These are phyloP conservation scores for Flaveria bidentis DNA, from an alignment of 129 eudicot genomes.

Conservation along the genomic window DNA sequence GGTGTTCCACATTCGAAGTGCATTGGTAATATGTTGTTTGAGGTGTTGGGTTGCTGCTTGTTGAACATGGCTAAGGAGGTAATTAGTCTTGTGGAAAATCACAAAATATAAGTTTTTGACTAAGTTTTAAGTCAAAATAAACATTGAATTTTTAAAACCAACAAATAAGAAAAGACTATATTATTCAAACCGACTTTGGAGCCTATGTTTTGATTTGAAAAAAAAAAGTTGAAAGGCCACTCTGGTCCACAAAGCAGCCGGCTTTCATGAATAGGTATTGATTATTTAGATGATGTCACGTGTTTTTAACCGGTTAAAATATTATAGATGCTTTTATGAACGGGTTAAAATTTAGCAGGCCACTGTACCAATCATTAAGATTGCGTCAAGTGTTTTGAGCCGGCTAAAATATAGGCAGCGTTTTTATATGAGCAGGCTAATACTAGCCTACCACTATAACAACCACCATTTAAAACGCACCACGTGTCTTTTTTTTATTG, in stretches of 20 bases:
- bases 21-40: slow-evolving; percentile 36
- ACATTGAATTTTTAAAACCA: too few relatives aligned
- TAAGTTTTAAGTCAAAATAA: too few relatives aligned
- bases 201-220: too few relatives aligned
- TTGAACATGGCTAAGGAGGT: slow-evolving; percentile 44
- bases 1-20: slow-evolving; percentile 33
- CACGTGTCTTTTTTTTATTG: background rate
- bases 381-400: background rate
- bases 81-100: background rate
- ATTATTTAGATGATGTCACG: too few relatives aligned
- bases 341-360: background rate
- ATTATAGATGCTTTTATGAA: background rate
- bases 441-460: background rate
- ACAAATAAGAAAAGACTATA: too few relatives aligned
- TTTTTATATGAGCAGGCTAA: background rate
- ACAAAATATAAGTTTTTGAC: too few relatives aligned
- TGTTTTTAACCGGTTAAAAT: background rate
- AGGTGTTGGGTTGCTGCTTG: slow-evolving; percentile 41
- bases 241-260: background rate
- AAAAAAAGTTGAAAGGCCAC: background rate
- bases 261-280: too few relatives aligned
- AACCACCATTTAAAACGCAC: background rate
- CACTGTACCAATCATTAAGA: background rate
- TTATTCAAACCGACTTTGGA: too few relatives aligned
- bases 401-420: background rate